Conservation (phyloP, 805 yeast genomes). For the Torulaspora delbrueckii region DNA sequence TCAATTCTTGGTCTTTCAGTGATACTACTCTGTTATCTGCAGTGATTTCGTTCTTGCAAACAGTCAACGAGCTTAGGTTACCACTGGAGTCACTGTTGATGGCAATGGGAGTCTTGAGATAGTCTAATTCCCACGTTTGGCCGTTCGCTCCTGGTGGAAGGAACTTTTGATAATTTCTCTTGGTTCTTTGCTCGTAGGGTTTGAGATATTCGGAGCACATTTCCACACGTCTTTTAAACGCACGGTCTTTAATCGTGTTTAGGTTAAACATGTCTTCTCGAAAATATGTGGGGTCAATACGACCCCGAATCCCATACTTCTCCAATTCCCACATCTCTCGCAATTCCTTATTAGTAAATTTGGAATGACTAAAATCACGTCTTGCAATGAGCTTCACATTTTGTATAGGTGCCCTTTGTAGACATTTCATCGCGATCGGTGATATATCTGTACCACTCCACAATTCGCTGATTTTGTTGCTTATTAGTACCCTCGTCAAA, state of each 20-base stretch:
- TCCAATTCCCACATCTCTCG: constrained; percentile 71
- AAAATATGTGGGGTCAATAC: constrained; percentile 39
- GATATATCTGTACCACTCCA: constrained; percentile 75
- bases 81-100: constrained; percentile 40
- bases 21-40: constrained; percentile 26
- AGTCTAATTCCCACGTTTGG: constrained; percentile 63
- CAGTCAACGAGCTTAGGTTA: constrained; percentile 28
- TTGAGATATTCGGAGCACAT: constrained; percentile 50
- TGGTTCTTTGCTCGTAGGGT: constrained; percentile 32
- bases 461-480: constrained; percentile 42
- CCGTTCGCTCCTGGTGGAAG: constrained; percentile 14
- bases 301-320: constrained; percentile 46
- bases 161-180: constrained; percentile 27
- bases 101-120: constrained; percentile 59
- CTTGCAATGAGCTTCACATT: constrained; percentile 75
- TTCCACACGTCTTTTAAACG: constrained; percentile 60
- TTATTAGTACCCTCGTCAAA: constrained; percentile 72
- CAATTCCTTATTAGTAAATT: constrained; percentile 88
- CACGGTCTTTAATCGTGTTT: constrained; percentile 40
- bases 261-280: constrained; percentile 25
- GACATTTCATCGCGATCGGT: constrained; percentile 48
- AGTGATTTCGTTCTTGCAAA: constrained; percentile 19
- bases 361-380: constrained; percentile 78
- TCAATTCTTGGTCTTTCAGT: constrained; percentile 20
- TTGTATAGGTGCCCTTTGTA: constrained; percentile 51